Conservation (phyloP, 2,329 filamentous ascomycete species). For the Alternaria atra region DNA sequence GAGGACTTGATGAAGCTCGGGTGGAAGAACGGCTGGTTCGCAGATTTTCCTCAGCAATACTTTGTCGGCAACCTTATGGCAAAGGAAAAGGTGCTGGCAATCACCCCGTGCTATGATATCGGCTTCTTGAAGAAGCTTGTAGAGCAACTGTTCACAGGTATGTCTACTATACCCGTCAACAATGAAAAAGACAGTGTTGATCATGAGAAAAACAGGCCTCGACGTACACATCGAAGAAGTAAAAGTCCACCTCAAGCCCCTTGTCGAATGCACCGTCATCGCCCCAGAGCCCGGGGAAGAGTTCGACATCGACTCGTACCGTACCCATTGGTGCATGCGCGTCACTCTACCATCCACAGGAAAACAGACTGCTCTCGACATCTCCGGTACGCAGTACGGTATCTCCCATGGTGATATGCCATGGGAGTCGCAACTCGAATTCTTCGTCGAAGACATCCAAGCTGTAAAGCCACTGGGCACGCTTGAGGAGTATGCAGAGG, state of each 20-base stretch:
- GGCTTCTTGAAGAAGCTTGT: slow-evolving; percentile 7
- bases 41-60: slow-evolving; percentile 1
- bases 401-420: background rate
- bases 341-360: slow-evolving; percentile 5
- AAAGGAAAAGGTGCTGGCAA: slow-evolving; percentile 3
- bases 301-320: background rate
- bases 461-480: slow-evolving; percentile 1
- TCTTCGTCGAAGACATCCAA: background rate
- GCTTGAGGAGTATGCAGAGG: background rate
- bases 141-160: slow-evolving; percentile 12
- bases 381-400: slow-evolving; percentile 9
- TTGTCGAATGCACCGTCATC: background rate
- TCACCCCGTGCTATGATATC: slow-evolving; percentile 7
- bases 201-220: background rate
- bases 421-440: background rate
- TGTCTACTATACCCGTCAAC: background rate
- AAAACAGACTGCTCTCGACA: slow-evolving; percentile 10
- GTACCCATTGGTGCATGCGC: slow-evolving; percentile 11
- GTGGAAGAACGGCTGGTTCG: slow-evolving; percentile 9
- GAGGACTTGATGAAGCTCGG: background rate
- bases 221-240: slow-evolving; percentile 14
- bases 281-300: background rate
- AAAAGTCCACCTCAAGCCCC: background rate
- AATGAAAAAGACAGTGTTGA: background rate
- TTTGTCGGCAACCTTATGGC: background rate